Percentiles rank a stretch among this genome's conserved stretches.
Conservation (phyloP, 495 filamentous ascomycete species). For the Amniculicola lignicola region DNA sequence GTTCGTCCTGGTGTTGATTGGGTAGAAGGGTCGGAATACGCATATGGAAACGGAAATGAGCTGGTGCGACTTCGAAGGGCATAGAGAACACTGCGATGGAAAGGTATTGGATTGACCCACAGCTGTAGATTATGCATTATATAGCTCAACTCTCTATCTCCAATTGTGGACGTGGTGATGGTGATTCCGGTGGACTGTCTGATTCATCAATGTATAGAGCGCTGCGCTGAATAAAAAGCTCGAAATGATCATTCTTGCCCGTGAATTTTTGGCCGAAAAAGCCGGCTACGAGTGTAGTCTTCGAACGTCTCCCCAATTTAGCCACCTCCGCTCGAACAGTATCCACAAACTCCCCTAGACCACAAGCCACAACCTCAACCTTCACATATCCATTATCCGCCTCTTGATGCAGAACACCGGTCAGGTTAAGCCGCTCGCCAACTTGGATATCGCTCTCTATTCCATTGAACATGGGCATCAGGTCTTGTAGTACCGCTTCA, state of each 20-base stretch:
- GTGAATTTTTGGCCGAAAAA: too few relatives aligned
- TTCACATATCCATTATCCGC: conserved; percentile 36
- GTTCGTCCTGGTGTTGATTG: neutral
- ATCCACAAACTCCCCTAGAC: conserved; percentile 36
- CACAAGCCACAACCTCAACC: conserved; percentile 45
- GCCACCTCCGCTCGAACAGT: conserved; percentile 22
- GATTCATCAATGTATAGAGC: too few relatives aligned
- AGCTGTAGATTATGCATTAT: too few relatives aligned
- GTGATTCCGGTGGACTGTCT: too few relatives aligned
- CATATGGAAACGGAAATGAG: conserved; percentile 2
- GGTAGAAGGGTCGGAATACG: conserved; percentile 6
- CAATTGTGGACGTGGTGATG: too few relatives aligned
- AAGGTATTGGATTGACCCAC: too few relatives aligned
- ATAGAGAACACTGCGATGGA: too few relatives aligned
- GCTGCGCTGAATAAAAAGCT: too few relatives aligned
- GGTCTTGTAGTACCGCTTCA: conserved; percentile 25
- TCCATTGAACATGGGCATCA: conserved; percentile 32
- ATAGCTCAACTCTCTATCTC: too few relatives aligned
- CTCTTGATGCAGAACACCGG: conserved; percentile 35
- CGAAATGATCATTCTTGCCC: too few relatives aligned
- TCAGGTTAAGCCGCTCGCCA: conserved; percentile 38
- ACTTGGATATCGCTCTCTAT: conserved; percentile 39
- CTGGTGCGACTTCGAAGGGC: conserved; percentile 4
- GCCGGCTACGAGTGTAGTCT: too few relatives aligned
- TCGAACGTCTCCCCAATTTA: neutral